These are phyloP conservation scores for Globisporangium recalcitrans DNA, from an alignment of 352 stramenopile genomes.

Conservation along the genomic window DNA sequence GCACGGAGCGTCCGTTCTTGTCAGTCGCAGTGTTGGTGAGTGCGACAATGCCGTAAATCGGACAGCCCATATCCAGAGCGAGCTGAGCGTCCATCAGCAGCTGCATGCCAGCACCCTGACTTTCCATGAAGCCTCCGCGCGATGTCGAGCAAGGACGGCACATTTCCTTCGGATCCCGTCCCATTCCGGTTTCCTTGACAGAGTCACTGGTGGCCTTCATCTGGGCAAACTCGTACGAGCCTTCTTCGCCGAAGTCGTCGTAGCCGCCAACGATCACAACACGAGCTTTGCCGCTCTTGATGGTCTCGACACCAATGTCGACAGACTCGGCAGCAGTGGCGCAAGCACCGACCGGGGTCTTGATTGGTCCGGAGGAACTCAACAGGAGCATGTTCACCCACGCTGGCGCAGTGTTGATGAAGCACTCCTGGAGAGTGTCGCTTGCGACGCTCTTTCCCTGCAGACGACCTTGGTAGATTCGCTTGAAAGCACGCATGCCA, in stretches of 20 bases:
- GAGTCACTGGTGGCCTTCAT: slow-evolving; percentile 89
- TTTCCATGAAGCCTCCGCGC: slow-evolving; percentile 86
- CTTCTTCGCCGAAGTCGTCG: slow-evolving; percentile 86
- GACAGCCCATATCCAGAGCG: slow-evolving; percentile 81
- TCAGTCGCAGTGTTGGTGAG: slow-evolving; percentile 84
- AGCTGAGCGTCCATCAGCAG: slow-evolving; percentile 86
- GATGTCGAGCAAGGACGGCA: slow-evolving; percentile 77
- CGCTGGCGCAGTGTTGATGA: slow-evolving; percentile 86
- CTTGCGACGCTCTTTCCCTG: slow-evolving; percentile 69
- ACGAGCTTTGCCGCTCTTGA: slow-evolving; percentile 83
- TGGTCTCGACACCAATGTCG: slow-evolving; percentile 86
- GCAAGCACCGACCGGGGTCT: slow-evolving; percentile 84
- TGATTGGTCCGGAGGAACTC: slow-evolving; percentile 84
- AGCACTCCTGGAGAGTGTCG: slow-evolving; percentile 78
- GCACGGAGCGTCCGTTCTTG: slow-evolving; percentile 84
- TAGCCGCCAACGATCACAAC: slow-evolving; percentile 83
- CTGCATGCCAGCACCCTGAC: slow-evolving; percentile 83
- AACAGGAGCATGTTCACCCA: slow-evolving; percentile 90
- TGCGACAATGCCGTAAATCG: slow-evolving; percentile 83
- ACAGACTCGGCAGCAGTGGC: slow-evolving; percentile 84
- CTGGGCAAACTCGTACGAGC: slow-evolving; percentile 83
- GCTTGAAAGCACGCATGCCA: slow-evolving; percentile 70
- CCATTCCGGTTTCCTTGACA: slow-evolving; percentile 73
- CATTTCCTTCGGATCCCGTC: slow-evolving; percentile 76
- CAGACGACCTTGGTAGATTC: slow-evolving; percentile 70